Percentiles rank a stretch among this genome's conserved stretches.
Conservation (phyloP, 2,329 filamentous ascomycete genomes). For the Xylaria polymorpha region DNA sequence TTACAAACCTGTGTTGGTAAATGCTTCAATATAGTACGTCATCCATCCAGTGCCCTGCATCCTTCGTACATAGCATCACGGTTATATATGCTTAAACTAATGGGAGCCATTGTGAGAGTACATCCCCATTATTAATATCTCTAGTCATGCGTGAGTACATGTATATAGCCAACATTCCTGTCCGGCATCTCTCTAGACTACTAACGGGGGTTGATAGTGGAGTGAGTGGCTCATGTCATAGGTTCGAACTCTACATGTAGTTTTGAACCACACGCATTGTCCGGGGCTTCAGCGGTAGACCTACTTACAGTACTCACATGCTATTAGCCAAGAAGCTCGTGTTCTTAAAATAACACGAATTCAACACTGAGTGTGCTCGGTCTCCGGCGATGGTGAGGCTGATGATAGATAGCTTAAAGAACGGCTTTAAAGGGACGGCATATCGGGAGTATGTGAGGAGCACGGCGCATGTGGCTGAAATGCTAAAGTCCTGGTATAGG, state of each 20-base stretch:
- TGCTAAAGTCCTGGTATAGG: background rate
- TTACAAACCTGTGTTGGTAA: background rate
- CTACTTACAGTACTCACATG: background rate
- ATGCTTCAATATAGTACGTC: background rate
- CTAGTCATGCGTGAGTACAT: slow-evolving; percentile 2
- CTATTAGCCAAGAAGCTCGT: background rate
- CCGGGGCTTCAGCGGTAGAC: background rate
- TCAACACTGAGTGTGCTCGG: background rate
- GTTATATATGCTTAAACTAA: slow-evolving; percentile 21
- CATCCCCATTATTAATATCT: slow-evolving; percentile 11
- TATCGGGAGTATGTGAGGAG: background rate
- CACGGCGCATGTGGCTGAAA: slow-evolving; percentile 24
- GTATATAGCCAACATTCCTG: background rate
- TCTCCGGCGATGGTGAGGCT: slow-evolving; percentile 17
- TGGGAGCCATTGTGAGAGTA: background rate
- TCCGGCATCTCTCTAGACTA: background rate
- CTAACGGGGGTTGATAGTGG: background rate
- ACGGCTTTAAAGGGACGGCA: background rate
- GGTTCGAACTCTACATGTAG: background rate
- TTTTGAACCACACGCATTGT: background rate
- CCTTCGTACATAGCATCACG: slow-evolving; percentile 18
- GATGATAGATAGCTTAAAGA: slow-evolving; percentile 6
- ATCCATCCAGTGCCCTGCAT: background rate
- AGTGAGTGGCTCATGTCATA: background rate
- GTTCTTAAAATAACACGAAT: background rate